Evolutionary conservation across 2,329 filamentous ascomycete genomes (phyloP), one percentile per base, ranked within the genome.

Genomic region (Onygena corvina): DNA sequence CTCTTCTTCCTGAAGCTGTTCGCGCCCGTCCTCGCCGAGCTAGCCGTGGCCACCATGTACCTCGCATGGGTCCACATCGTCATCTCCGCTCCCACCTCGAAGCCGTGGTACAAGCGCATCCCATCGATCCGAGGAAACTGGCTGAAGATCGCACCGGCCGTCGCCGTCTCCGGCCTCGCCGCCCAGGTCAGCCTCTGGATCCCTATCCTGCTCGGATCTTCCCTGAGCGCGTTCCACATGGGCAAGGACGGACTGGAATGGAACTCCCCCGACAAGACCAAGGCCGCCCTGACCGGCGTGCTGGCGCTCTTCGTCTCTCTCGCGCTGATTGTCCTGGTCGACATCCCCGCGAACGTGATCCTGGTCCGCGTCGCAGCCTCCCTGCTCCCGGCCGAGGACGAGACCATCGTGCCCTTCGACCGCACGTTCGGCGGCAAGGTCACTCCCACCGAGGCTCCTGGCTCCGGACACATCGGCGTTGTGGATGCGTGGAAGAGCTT

Each of bases 331-430:
- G 66, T 83, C 36, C 67, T 87, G 49, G 66, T 89, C 52, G 72
- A 86, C 54, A 75, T 95, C 50, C 89, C 90, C 14, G 78, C 86
- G 33, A 76, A 78, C 52, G 84, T 90, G 27, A 77, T 86, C 18
- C 78, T 94, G 52, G 75, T 84, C 56, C 86, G 90, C 54, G 81
- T 94, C 30, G 87, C 94, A 64, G 88, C 89, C 4, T 90, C 86
- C 45, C 80, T 94, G 58, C 79, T 96, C 2, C 79, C 87, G 0
- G 82, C 86, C 52, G 81, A 86, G 14, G 77, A 88, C 56, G 83
- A 93, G 68, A 80, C 86, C 21, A 84, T 95, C 55, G 81, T 96
- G 30, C 83, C 86, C 27, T 94, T 96, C 60, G 90, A 96, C 72
- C 84, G 88, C 56, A 83, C 82, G 25, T 93, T 93, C 60, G 79